Percentiles rank a stretch among this genome's conserved stretches.
Conservation (phyloP, 345 rosid genomes). For the Aurinia saxatilis region DNA sequence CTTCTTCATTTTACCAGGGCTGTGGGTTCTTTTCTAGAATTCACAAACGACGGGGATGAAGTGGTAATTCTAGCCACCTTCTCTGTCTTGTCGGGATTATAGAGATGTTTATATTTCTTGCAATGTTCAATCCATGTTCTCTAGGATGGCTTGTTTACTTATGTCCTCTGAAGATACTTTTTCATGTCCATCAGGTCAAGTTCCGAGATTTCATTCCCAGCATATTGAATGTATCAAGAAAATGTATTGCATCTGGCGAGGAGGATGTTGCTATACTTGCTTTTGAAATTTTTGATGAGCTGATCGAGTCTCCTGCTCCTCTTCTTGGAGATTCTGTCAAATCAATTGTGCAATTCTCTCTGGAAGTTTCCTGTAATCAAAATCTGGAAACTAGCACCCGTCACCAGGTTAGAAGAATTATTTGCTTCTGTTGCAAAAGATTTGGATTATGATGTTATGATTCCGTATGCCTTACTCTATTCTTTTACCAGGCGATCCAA, state of each 20-base stretch:
- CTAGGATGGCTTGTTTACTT: neutral
- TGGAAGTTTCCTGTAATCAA: slow-evolving; percentile 91
- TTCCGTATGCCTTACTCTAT: slow-evolving; percentile 17
- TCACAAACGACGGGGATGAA: slow-evolving; percentile 69
- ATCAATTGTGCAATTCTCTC: slow-evolving; percentile 93
- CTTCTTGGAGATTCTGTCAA: slow-evolving; percentile 95
- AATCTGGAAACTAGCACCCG: slow-evolving; percentile 79
- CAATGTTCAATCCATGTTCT: no score
- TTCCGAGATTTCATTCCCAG: slow-evolving; percentile 97
- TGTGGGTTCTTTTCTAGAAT: slow-evolving; percentile 93
- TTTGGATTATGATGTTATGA: neutral
- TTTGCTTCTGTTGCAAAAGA: neutral
- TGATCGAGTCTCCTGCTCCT: slow-evolving; percentile 98
- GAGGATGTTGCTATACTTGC: slow-evolving; percentile 98
- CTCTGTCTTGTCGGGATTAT: no score
- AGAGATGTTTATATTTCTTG: neutral
- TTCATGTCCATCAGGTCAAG: slow-evolving; percentile 69
- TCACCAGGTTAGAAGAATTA: slow-evolving; percentile 63
- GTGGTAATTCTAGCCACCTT: slow-evolving; percentile 52
- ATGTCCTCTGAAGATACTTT: no score
- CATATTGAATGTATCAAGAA: slow-evolving; percentile 89
- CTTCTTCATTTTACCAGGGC: slow-evolving; percentile 55
- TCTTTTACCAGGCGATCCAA: slow-evolving; percentile 65
- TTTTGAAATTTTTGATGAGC: slow-evolving; percentile 97
- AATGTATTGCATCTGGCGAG: slow-evolving; percentile 84